Base-by-base conservation (phyloP, 1,139 yeast species). In the Trichomonascaceae sp. region DNA sequence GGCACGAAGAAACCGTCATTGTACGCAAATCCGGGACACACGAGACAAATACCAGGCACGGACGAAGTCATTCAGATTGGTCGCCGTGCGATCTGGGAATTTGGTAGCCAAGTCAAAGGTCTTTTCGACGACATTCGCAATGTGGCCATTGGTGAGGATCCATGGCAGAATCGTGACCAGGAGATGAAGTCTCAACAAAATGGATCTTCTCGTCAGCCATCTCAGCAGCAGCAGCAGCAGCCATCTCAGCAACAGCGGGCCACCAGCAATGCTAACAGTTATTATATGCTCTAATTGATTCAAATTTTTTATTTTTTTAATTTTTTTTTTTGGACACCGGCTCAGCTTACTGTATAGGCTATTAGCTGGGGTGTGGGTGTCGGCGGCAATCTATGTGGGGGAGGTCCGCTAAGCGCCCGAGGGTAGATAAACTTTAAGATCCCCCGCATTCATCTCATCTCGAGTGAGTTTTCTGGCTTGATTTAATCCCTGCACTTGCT, bases 91-190 rank as follows among this genome's bases (percentile, higher is more conserved):
- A 57, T 55, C 5, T 59, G 51, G 28, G 60, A 51, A 33, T 44
- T 56, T 5, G 56, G 57, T 13, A 37, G 50, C 13, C 60, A 54
- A 37, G 51, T 56, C 36, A 54, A 58, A 59, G 53, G 58, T 2
- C 44, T 56, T 8, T 44, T 54, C 31, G 60, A 54, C 17, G 61
- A 56, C 32, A 55, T 56, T 6, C 44, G 47, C 36, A 51, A 48
- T 17, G 58, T 53, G 5, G 47, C 59, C 0, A 44, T 53, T 32
- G 59, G 59, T 2, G 53, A 47, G 16, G 51, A 44, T 16, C 43
- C 45, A 2, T 37, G 48, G 8, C 43, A 43, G 13, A 26, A 26
- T 13, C 6, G 16, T 6, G 16, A 26, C 25, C 8, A n/a, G 9
- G n/a, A 20, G 8, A 20, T 20, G 25, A 9, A 20, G 9, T n/a